Evolutionary conservation across 2,329 filamentous ascomycete genomes (phyloP), one percentile per base, ranked within the genome.

Genomic region (Pseudopithomyces maydicus): DNA sequence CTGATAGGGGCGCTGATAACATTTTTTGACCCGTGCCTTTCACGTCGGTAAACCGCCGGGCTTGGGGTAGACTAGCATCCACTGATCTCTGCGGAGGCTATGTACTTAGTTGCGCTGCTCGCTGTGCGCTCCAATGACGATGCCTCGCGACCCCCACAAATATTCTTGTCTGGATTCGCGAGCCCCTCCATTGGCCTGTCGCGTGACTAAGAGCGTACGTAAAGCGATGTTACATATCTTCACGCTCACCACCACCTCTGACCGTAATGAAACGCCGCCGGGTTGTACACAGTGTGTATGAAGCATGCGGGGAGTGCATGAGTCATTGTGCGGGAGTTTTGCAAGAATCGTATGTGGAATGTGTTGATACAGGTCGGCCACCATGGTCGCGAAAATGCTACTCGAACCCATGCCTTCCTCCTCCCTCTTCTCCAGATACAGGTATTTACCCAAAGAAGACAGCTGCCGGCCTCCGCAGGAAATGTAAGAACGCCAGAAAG

Each of bases 351-450:
- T 63, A 66, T 67, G 64, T 55, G 63, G 56, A 36, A 56, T 60
- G 54, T 72, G 67, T 69, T 71, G 69, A 69, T 70, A 74, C 71
- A 73, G 63, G 56, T 45, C 51, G 44, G 35, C 41, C 58, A 50
- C 57, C 55, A 42, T 55, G 41, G 54, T 51, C 54, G 51, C 56
- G 58, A 61, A 62, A 57, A 59, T 62, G 52, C 59, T 52, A 54
- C 48, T 50, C 38, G 45, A 58, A 65, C 52, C 55, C 57, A 56
- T 58, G 46, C 54, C 39, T 38, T 54, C 35, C 54, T 56, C 59
- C 44, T 55, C 53, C 46, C 53, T 58, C 66, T 54, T 57, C 56
- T 56, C 62, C 60, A 57, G 56, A 17, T 43, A 35, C 59, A 59
- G 56, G 48, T 43, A 42, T 22, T 58, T 67, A 64, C 58, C 66